phyloP scores from a whole-genome alignment of 139 green algal species.

The Nannochloris sp. region DNA sequence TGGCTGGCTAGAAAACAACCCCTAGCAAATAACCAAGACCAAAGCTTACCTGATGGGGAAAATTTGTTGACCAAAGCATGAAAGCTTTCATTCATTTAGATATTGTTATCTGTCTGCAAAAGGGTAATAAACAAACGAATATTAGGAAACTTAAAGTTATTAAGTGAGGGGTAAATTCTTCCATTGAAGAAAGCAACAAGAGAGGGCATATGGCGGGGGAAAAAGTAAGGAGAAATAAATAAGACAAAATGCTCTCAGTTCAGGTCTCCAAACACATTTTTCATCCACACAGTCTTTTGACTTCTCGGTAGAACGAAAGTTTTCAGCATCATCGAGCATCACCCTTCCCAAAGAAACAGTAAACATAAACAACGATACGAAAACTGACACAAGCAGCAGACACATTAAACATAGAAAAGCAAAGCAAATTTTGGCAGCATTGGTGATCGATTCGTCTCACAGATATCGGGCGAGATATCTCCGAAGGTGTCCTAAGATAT shows the following conservation, averaged over 20 bases:
- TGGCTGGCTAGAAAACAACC: constrained; percentile 1
- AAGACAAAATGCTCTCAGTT: constrained; percentile 26
- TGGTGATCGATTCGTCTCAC: constrained; percentile 12
- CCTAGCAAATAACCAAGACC: neutral
- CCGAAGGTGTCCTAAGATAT: constrained; percentile 41
- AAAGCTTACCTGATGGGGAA: too few species aligned
- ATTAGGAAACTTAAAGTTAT: too few species aligned
- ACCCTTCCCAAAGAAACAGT: too few species aligned
- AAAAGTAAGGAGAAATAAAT: neutral
- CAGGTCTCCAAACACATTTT: constrained; percentile 37
- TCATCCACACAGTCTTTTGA: constrained; percentile 13
- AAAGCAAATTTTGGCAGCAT: constrained; percentile 8
- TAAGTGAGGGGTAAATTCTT: too few species aligned
- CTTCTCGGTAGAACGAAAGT: constrained; percentile 45
- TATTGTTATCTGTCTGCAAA: too few species aligned
- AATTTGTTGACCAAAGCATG: too few species aligned
- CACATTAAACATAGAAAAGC: neutral
- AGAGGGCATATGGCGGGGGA: neutral
- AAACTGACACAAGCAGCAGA: neutral
- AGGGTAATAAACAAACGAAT: too few species aligned
- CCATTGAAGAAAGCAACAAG: too few species aligned
- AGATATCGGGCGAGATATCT: constrained; percentile 2
- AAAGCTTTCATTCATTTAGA: too few species aligned
- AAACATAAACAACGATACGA: too few species aligned
- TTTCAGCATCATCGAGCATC: constrained; percentile 29